Evolutionary conservation across 139 green algal genomes (phyloP).

Genomic region (Ulvella scutata): DNA sequence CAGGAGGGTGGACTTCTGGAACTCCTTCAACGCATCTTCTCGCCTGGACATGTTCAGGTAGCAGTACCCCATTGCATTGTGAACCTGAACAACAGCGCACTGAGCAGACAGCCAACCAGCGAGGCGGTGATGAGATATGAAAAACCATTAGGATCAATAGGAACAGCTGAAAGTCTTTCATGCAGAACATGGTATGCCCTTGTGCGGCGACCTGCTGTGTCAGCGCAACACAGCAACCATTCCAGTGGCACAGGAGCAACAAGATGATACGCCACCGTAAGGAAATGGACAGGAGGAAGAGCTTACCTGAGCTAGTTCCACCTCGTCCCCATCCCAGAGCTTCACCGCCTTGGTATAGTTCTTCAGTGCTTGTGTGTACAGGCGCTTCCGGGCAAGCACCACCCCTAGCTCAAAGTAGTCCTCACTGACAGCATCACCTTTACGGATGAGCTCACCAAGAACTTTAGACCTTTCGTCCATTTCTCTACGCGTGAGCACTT

Average conservation of each 20-base stretch:
- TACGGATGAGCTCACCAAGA: slow-evolving; percentile 84
- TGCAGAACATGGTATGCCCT: too few species aligned
- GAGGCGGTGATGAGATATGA: too few species aligned
- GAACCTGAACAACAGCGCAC: slow-evolving; percentile 56
- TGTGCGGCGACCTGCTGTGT: too few species aligned
- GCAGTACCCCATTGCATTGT: slow-evolving; percentile 94
- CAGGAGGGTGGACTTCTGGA: slow-evolving; percentile 69
- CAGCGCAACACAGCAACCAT: too few species aligned
- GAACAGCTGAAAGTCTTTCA: too few species aligned
- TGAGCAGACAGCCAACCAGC: too few species aligned
- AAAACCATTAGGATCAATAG: too few species aligned
- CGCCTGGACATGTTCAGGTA: slow-evolving; percentile 79
- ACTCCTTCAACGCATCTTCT: slow-evolving; percentile 59
- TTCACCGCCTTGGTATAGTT: slow-evolving; percentile 83
- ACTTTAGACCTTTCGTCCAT: slow-evolving; percentile 90
- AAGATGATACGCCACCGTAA: too few species aligned
- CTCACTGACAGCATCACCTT: slow-evolving; percentile 61
- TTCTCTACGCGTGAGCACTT: slow-evolving; percentile 85
- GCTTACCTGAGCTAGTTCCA: slow-evolving; percentile 76
- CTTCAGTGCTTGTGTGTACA: slow-evolving; percentile 86
- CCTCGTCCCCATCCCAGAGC: slow-evolving; percentile 78
- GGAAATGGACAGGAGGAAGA: too few species aligned
- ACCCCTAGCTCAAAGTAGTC: slow-evolving; percentile 96
- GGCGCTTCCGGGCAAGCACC: slow-evolving; percentile 91
- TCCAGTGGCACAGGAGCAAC: too few species aligned